phyloP scores from a whole-genome alignment of 805 yeast species.

The Citeromyces nyonsensis region DNA sequence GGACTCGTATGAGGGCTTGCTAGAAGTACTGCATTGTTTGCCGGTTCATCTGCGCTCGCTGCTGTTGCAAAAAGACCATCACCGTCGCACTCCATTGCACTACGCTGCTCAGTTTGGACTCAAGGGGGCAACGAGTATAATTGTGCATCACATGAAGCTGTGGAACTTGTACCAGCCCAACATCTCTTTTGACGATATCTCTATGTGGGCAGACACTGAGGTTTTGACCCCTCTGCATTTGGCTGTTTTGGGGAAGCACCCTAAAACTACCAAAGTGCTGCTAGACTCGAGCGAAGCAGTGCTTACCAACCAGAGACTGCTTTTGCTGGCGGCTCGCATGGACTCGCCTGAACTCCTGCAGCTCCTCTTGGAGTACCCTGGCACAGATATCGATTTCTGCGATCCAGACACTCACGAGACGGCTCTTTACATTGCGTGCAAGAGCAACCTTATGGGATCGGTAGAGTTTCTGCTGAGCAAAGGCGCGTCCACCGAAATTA shows the following conservation, averaged over 20 bases:
- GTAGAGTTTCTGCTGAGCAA: slow-evolving; percentile 37
- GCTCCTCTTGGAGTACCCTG: slow-evolving; percentile 34
- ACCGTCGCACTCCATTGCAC: slow-evolving; percentile 76
- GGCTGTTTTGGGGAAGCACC: slow-evolving; percentile 74
- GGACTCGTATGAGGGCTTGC: slow-evolving; percentile 42
- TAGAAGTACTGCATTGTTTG: slow-evolving; percentile 39
- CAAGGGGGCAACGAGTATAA: slow-evolving; percentile 38
- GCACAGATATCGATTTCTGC: slow-evolving; percentile 47
- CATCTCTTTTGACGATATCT: slow-evolving; percentile 37
- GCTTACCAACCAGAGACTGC: slow-evolving; percentile 36
- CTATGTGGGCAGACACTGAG: slow-evolving; percentile 67
- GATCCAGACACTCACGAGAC: slow-evolving; percentile 59
- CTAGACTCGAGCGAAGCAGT: slow-evolving; percentile 21
- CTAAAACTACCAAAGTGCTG: slow-evolving; percentile 51
- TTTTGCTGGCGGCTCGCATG: slow-evolving; percentile 55
- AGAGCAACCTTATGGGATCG: slow-evolving; percentile 35
- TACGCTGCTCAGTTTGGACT: slow-evolving; percentile 83
- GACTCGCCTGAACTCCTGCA: slow-evolving; percentile 41
- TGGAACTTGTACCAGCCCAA: slow-evolving; percentile 43
- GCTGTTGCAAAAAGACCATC: slow-evolving; percentile 56
- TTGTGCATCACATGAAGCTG: slow-evolving; percentile 36
- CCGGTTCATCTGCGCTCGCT: slow-evolving; percentile 36
- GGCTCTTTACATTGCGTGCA: slow-evolving; percentile 69
- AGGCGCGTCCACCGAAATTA: slow-evolving; percentile 62
- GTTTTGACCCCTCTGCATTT: slow-evolving; percentile 69